Evolutionary conservation across 176 grass and related monocot species (phyloP).

Genomic region (Echinochloa phyllopogon): DNA sequence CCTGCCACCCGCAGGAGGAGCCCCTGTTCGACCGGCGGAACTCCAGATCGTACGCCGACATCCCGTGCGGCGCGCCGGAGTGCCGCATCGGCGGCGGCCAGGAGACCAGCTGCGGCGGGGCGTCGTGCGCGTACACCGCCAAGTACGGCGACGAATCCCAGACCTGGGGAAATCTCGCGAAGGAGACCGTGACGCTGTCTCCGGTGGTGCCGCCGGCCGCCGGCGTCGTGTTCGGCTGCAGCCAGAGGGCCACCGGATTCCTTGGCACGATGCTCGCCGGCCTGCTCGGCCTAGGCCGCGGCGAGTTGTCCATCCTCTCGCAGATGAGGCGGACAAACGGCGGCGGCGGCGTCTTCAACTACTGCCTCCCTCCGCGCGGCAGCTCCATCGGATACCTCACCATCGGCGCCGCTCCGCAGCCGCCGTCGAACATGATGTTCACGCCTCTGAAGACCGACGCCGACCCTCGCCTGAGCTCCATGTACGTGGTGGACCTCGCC

Average conservation of each 20-base stretch:
- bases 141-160: slow-evolving; percentile 33
- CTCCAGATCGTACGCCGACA: slow-evolving; percentile 41
- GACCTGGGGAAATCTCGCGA: background rate
- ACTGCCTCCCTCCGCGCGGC: slow-evolving; percentile 48
- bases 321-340: slow-evolving; percentile 22
- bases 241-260: background rate
- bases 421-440: background rate
- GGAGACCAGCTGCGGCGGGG: background rate
- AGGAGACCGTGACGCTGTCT: slow-evolving; percentile 37
- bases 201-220: background rate
- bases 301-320: slow-evolving; percentile 39
- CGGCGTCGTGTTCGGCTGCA: slow-evolving; percentile 52
- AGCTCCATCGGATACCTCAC: slow-evolving; percentile 51
- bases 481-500: slow-evolving; percentile 45
- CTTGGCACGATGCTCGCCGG: background rate
- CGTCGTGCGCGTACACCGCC: slow-evolving; percentile 30
- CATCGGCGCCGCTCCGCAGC: background rate
- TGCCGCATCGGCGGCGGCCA: background rate
- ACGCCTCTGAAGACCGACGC: slow-evolving; percentile 17
- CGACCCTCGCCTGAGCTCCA: background rate
- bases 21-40: slow-evolving; percentile 45
- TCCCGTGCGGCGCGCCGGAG: slow-evolving; percentile 31
- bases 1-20: slow-evolving; percentile 34
- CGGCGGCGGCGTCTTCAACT: slow-evolving; percentile 41
- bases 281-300: slow-evolving; percentile 52